Base-by-base conservation (phyloP, 2,329 filamentous ascomycete species). In the Aspergillus persii region DNA sequence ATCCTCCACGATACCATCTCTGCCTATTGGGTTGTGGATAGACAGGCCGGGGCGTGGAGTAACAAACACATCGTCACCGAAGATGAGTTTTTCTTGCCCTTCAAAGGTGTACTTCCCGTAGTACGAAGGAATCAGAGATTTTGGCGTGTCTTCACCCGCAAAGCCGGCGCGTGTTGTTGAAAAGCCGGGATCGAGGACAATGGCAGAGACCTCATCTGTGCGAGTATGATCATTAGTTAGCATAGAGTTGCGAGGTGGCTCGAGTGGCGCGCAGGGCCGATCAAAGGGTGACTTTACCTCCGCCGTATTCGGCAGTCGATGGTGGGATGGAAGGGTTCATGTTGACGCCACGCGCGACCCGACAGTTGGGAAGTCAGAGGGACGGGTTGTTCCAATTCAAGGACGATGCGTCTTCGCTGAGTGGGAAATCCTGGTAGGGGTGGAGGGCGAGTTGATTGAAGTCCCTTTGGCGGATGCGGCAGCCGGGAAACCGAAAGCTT, bases 101-200 rank as follows among this genome's bases (percentile, higher is more conserved):
- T 82, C 77, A 58, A 76, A 77, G 57, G 79, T 79, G 63, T 79
- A 77, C 75, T 83, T 81, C 62, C 90, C 93, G 79, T 99, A 99
- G 79, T 90, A 92, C 49, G 92, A 95, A 30, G 94, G 93, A 59
- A 96, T 84, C 58, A 98, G 88, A 31, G 91, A 92, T 81, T 98
- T 98, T 68, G 95, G 95, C 0, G 92, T 89, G 79, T 99, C 95
- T 84, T 99, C 96, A 72, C 96, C 95, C 11, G 96, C 96, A 72
- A 98, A 99, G 59, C 95, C 95, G 61, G 93, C 95, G 77, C 96
- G 92, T 46, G 91, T 93, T 67, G 87, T 89, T 72, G 90, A 91
- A 80, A 92, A 97, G 62, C 96, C 95, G 3, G 95, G 91, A 74
- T 99, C 95, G 72, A 99, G 91, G 41, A 99, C 91, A 68, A 99